Conservation (phyloP, 1,284 basidiomycete species). For the Ganoderma multipileum region DNA sequence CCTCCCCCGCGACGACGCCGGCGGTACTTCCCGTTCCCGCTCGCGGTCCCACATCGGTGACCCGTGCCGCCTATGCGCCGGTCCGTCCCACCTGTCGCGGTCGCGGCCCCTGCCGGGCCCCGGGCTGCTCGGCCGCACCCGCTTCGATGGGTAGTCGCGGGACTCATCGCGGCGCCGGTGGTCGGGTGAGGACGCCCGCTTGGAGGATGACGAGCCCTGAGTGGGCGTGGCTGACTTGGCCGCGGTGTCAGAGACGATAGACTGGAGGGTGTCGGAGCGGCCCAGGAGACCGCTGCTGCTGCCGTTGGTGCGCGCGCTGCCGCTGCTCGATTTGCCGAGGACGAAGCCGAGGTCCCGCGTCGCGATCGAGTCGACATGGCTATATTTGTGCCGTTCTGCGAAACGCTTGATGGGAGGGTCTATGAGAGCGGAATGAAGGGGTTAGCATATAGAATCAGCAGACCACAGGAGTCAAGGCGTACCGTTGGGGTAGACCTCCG, state of each 20-base stretch:
- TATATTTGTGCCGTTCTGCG: slow-evolving; percentile 89
- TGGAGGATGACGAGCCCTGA: slow-evolving; percentile 33
- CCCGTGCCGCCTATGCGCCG: slow-evolving; percentile 51
- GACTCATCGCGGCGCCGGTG: slow-evolving; percentile 52
- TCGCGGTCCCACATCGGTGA: slow-evolving; percentile 60
- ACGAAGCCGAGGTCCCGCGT: slow-evolving; percentile 87
- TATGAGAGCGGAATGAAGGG: slow-evolving; percentile 37
- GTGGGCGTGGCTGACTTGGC: slow-evolving; percentile 32
- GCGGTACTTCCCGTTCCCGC: slow-evolving; percentile 46
- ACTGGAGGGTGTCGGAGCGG: slow-evolving; percentile 57
- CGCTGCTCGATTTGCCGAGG: slow-evolving; percentile 34
- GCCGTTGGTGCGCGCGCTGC: slow-evolving; percentile 29
- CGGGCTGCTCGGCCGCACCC: slow-evolving; percentile 60
- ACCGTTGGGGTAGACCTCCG: slow-evolving; percentile 90
- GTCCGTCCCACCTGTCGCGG: slow-evolving; percentile 49
- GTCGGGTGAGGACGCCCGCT: slow-evolving; percentile 59
- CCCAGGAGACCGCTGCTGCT: slow-evolving; percentile 42
- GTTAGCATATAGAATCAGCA: background rate
- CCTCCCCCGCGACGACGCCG: slow-evolving; percentile 47
- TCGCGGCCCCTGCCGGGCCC: slow-evolving; percentile 56
- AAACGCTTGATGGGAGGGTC: slow-evolving; percentile 93
- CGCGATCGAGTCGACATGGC: slow-evolving; percentile 89
- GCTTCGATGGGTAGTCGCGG: slow-evolving; percentile 57
- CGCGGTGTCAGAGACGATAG: slow-evolving; percentile 40
- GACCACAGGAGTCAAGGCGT: slow-evolving; percentile 24